Evolutionary conservation across 805 yeast genomes (phyloP).

Genomic region (Yarrowia sp.): DNA sequence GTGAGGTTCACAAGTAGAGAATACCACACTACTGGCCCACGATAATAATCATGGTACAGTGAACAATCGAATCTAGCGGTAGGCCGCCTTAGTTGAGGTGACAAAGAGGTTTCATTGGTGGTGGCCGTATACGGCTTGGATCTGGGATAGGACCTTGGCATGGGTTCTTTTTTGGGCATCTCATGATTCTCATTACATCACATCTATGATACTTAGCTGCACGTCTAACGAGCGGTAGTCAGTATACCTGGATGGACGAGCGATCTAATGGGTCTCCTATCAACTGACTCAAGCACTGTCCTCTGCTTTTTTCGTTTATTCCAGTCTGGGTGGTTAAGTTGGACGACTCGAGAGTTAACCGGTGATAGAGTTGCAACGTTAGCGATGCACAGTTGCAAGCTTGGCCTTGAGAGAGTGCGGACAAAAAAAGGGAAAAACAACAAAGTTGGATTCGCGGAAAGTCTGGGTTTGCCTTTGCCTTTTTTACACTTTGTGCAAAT

Average conservation of each 20-base stretch:
- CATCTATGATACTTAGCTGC: no score
- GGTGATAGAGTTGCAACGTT: constrained; percentile 10
- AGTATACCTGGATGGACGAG: no score
- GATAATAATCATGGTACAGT: not conserved
- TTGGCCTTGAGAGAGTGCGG: no score
- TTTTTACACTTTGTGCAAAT: constrained; percentile 5
- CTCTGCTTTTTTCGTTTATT: not conserved
- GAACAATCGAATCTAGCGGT: no score
- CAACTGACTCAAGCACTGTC: not conserved
- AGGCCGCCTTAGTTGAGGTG: not conserved
- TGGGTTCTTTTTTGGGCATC: no score
- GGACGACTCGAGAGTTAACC: not conserved
- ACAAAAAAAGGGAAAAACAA: not conserved
- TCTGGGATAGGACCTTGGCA: not conserved
- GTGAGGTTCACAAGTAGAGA: no score
- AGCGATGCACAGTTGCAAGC: constrained; percentile 22
- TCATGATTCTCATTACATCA: no score
- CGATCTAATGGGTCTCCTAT: no score
- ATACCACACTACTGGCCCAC: not conserved
- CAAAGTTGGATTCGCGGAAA: not conserved
- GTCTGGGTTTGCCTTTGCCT: not conserved
- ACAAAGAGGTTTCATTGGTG: not conserved
- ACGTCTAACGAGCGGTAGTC: no score
- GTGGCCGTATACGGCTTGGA: not conserved
- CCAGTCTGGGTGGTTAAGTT: not conserved